Evolutionary conservation across 208 protist species (phyloP), one percentile per base, ranked within the genome.

Genomic region (Willaertia magna): DNA sequence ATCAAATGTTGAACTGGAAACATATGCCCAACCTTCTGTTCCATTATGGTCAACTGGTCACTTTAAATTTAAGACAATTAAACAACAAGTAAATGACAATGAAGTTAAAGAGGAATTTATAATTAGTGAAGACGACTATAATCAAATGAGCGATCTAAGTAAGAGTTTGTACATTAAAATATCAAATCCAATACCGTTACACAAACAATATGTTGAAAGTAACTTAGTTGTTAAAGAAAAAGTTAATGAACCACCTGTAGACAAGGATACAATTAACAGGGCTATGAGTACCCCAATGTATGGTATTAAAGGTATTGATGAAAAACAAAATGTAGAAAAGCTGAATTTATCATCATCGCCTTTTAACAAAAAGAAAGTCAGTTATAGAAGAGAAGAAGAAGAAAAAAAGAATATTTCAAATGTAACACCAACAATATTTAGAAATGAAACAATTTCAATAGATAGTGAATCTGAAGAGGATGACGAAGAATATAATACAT

Each of bases 21-120:
- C 78, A 42, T 55, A 83, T 55, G 1, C 20, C 16, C 18, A 34
- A 12, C 46, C 46, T 14, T 22, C 9, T 6, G 18, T 30, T n/a
- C 46, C 46, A 26, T 18, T 83, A 0, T 83, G 78, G 78, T 12
- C 16, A 0, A 40, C 43, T 42, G 46, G 46, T 30, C 20, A 83
- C 43, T 83, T 83, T 26, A 83, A 83, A 55, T 83, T 83, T 55
- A n/a, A 40, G 42, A 83, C 78, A 34, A 46, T 81, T n/a, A 51
- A 46, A 43, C 0, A 40, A 22, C 42, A 46, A 11, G n/a, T 14
- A 75, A 42, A 26, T 4, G 30, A 30, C 18, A 51, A 18, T 22
- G 0, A 7, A 11, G 34, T 49, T 40, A 39, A 74, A 7, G 12
- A 30, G 4, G 59, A 39, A 74, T 26, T 34, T 22, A 30, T n/a